Evolutionary conservation across 2,329 filamentous ascomycete species (phyloP).

Genomic region (Cercospora zeina): DNA sequence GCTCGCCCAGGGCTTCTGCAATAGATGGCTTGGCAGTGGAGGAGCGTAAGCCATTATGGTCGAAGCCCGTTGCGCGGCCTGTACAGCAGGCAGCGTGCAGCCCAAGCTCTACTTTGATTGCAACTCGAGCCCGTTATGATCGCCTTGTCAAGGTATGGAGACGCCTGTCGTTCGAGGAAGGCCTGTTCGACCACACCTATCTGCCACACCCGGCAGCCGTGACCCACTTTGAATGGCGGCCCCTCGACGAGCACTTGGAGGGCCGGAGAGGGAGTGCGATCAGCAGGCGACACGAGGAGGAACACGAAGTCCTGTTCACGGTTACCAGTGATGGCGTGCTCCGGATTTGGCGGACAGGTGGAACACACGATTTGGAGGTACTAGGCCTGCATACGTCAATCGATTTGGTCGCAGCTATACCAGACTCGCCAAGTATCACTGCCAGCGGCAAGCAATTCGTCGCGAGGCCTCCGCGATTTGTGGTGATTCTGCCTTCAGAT

Average conservation of each 20-base stretch:
- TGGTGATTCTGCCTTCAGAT: constrained; percentile 78
- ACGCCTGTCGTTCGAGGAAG: constrained; percentile 79
- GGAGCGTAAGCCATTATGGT: constrained; percentile 62
- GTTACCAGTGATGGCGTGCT: constrained; percentile 78
- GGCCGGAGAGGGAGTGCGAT: constrained; percentile 50
- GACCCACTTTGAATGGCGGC: constrained; percentile 83
- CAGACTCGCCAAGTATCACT: constrained; percentile 34
- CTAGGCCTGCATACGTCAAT: constrained; percentile 79
- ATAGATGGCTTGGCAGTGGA: constrained; percentile 47
- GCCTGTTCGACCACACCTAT: constrained; percentile 87
- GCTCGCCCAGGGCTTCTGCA: constrained; percentile 29
- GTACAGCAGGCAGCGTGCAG: constrained; percentile 76
- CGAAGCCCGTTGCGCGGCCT: constrained; percentile 68
- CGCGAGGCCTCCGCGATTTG: constrained; percentile 58
- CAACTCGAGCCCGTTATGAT: constrained; percentile 75
- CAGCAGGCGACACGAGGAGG: constrained; percentile 35
- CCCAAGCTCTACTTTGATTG: constrained; percentile 83
- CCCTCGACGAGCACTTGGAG: constrained; percentile 63
- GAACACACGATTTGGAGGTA: constrained; percentile 68
- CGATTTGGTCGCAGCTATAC: constrained; percentile 70
- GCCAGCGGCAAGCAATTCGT: constrained; percentile 53
- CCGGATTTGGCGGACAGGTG: constrained; percentile 78
- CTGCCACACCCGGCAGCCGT: constrained; percentile 79
- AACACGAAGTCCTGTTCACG: constrained; percentile 85
- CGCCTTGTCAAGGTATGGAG: constrained; percentile 91